Percentiles rank a stretch among this genome's conserved stretches.
Evolutionary conservation across 257 asterid species (phyloP).

Genomic region (Fraxinus americana): DNA sequence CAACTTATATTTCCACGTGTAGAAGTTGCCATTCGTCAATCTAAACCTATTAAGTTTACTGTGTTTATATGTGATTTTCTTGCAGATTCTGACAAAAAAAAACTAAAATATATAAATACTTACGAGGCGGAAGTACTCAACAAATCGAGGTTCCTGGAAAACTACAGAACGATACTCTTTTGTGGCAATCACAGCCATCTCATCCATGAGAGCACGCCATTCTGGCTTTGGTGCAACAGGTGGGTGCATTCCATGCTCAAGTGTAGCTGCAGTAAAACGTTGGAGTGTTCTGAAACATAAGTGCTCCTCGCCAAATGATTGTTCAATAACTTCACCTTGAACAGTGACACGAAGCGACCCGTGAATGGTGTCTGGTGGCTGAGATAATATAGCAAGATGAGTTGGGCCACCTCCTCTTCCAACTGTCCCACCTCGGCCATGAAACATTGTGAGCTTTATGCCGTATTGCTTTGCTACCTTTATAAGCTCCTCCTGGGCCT

Average conservation of each 20-base stretch:
- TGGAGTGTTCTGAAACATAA: slow-evolving; percentile 91
- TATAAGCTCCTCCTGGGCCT: slow-evolving; percentile 88
- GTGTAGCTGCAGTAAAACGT: slow-evolving; percentile 95
- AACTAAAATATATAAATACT: slow-evolving; percentile 29
- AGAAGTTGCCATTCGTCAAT: neutral
- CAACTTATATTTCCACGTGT: neutral
- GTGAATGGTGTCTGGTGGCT: slow-evolving; percentile 87
- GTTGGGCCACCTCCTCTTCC: slow-evolving; percentile 99
- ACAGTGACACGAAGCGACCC: slow-evolving; percentile 95
- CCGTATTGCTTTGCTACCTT: slow-evolving; percentile 81
- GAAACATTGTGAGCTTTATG: slow-evolving; percentile 87
- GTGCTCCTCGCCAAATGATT: slow-evolving; percentile 92
- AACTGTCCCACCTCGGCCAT: slow-evolving; percentile 91
- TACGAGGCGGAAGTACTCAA: slow-evolving; percentile 93
- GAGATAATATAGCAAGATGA: slow-evolving; percentile 91
- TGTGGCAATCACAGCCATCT: slow-evolving; percentile 84
- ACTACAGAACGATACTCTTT: slow-evolving; percentile 80
- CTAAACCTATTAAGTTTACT: neutral
- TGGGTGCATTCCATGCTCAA: slow-evolving; percentile 94
- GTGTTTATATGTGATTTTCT: neutral
- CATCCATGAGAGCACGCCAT: slow-evolving; percentile 91
- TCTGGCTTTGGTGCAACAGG: slow-evolving; percentile 87
- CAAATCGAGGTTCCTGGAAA: slow-evolving; percentile 89
- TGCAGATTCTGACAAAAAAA: neutral
- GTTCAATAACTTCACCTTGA: slow-evolving; percentile 94